Conservation (phyloP, 345 rosid species). For the Lepidium aucheri region DNA sequence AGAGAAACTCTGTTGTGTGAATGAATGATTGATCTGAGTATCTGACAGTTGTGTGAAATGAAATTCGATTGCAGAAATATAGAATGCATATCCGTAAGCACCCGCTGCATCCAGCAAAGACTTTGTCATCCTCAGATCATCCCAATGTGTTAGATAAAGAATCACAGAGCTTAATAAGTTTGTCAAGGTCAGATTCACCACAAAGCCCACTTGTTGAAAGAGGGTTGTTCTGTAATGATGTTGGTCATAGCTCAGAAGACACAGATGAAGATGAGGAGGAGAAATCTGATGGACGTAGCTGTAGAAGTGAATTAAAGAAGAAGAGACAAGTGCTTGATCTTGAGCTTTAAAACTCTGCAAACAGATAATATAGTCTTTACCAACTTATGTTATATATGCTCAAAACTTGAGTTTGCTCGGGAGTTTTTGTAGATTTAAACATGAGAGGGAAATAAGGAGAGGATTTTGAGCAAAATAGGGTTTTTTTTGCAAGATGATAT, state of each 20-base stretch:
- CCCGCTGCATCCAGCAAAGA: slow-evolving; percentile 30
- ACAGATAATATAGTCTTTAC: slow-evolving; percentile 1
- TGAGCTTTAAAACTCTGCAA: slow-evolving; percentile 20
- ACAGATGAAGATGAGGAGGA: slow-evolving; percentile 39
- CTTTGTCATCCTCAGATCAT: slow-evolving; percentile 29
- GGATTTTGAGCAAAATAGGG: background rate
- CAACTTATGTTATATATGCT: slow-evolving; percentile 14
- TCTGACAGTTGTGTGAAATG: slow-evolving; percentile 2
- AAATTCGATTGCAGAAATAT: slow-evolving; percentile 51
- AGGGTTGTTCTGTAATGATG: slow-evolving; percentile 35
- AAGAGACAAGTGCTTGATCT: slow-evolving; percentile 17
- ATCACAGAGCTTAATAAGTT: slow-evolving; percentile 31
- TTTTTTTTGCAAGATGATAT: background rate
- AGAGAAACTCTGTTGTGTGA: background rate
- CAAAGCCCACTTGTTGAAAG: slow-evolving; percentile 45
- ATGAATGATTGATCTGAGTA: background rate
- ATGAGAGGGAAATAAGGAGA: slow-evolving; percentile 19
- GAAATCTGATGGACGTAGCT: slow-evolving; percentile 48
- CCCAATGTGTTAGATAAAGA: slow-evolving; percentile 22
- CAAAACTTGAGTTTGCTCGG: slow-evolving; percentile 5
- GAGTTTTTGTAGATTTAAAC: slow-evolving; percentile 24
- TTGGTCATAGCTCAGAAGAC: slow-evolving; percentile 34
- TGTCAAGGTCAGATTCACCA: slow-evolving; percentile 50
- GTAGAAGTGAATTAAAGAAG: slow-evolving; percentile 23
- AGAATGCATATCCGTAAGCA: slow-evolving; percentile 60